Evolutionary conservation across 768 basidiomycete species (phyloP).

Genomic region (Lactarius hatsudake): DNA sequence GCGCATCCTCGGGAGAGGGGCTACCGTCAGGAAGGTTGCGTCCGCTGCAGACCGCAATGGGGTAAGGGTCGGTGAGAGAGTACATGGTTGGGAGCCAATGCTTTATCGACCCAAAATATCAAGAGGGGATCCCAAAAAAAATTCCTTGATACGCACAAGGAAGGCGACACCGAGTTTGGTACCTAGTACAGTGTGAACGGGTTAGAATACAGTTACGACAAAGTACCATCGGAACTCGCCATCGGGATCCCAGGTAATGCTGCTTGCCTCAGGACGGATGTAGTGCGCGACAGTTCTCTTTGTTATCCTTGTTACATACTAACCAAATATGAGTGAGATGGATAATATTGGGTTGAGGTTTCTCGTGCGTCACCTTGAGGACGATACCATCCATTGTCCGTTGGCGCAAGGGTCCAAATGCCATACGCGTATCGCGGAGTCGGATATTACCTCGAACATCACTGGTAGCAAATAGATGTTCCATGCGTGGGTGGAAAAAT

Average conservation of each 20-base stretch:
- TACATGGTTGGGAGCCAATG: conserved; percentile 73
- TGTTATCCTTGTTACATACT: conserved; percentile 50
- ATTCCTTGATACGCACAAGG: conserved; percentile 44
- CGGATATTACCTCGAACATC: conserved; percentile 57
- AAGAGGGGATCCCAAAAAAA: conserved; percentile 1
- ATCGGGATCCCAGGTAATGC: conserved; percentile 63
- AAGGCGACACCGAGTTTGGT: conserved; percentile 62
- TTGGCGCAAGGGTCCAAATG: conserved; percentile 53
- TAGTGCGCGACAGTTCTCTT: conserved; percentile 41
- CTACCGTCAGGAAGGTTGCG: conserved; percentile 54
- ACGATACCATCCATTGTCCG: conserved; percentile 55
- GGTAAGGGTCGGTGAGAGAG: conserved; percentile 59
- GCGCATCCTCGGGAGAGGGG: conserved; percentile 43
- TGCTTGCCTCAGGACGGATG: conserved; percentile 64
- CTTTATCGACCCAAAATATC: conserved; percentile 36
- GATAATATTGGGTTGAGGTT: conserved; percentile 20
- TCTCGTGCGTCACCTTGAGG: conserved; percentile 40
- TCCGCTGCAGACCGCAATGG: conserved; percentile 67
- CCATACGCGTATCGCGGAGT: conserved; percentile 71
- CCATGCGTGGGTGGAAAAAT: conserved; percentile 64
- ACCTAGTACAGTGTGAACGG: conserved; percentile 40
- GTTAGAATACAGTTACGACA: not conserved
- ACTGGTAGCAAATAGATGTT: conserved; percentile 66
- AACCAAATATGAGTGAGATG: conserved; percentile 1
- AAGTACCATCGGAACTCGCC: conserved; percentile 40